These are phyloP conservation scores for Neurospora terricola DNA, from an alignment of 495 filamentous ascomycete genomes.

Conservation along the genomic window DNA sequence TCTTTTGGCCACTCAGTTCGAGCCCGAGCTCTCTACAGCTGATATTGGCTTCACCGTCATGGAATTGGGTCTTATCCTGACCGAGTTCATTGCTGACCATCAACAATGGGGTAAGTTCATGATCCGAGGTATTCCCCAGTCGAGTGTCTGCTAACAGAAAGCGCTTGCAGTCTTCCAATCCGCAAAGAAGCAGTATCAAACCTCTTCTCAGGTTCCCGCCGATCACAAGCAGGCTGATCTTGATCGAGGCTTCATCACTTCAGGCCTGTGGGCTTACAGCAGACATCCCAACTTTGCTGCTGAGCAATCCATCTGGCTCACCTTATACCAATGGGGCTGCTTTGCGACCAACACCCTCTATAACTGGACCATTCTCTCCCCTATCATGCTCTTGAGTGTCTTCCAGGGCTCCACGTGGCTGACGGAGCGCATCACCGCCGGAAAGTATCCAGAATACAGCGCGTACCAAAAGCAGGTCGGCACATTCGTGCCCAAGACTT, in stretches of 20 bases:
- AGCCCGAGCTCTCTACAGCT: conserved; percentile 34
- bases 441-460: conserved; percentile 83
- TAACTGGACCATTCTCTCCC: conserved; percentile 73
- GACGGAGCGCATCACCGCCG: conserved; percentile 67
- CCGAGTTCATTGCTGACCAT: conserved; percentile 77
- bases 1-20: conserved; percentile 41
- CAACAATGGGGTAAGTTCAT: conserved; percentile 74
- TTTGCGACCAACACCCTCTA: conserved; percentile 55
- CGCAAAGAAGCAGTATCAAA: conserved; percentile 67
- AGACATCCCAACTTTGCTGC: conserved; percentile 92
- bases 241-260: conserved; percentile 82
- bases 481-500: conserved; percentile 60
- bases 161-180: conserved; percentile 52
- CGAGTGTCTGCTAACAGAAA: conserved; percentile 11
- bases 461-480: conserved; percentile 77
- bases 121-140: background rate
- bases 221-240: conserved; percentile 61
- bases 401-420: conserved; percentile 86
- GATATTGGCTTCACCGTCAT: conserved; percentile 61
- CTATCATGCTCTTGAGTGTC: conserved; percentile 57
- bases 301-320: conserved; percentile 86
- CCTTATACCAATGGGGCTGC: conserved; percentile 78
- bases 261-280: conserved; percentile 74
- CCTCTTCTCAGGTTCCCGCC: conserved; percentile 57
- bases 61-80: conserved; percentile 58